Base-by-base conservation (phyloP, 495 filamentous ascomycete species). In the Aspergillus incahuasiensis region DNA sequence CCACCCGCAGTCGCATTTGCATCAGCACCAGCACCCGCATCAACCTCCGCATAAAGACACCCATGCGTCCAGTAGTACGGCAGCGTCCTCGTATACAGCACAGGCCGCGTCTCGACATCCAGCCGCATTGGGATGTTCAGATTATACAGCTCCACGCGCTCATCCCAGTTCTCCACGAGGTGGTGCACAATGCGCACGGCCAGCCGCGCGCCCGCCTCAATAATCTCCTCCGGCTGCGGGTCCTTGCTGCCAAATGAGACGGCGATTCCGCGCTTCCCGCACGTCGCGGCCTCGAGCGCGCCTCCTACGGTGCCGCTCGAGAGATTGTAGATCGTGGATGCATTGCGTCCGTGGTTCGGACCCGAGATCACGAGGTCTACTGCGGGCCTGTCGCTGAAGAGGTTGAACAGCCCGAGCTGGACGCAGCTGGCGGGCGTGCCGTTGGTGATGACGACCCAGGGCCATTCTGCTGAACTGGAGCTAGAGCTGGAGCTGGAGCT, bases 261-360 rank as follows among this genome's bases (percentile, higher is more conserved):
- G 3, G 94, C 94, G 50, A 98, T 87, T 6, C 86, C 81, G 49
- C 81, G 82, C 41, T 82, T 80, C 22, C 79, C 81, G 66, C 90
- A 96, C 0, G 90, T 84, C 3, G 92, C 92, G 0, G 90, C 94
- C 71, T 97, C 94, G 48, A 98, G 77, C 0, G 94, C 94, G 0
- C 91, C 94, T 30, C 94, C 94, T 16, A 98, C 73, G 0, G 94
- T 98, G 6, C 94, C 94, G 16, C 84, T 89, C 34, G 85, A 89
- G 24, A 98, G 75, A 35, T 87, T 88, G 68, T 97, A 97, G 41
- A 96, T 83, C 0, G 94, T 90, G 0, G 92, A 96, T 15, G 89
- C 89, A 70, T 98, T 98, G 48, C 92, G 78, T 20, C 94, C 94
- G 72, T 96, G 96, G 63, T 98, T 98, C 2, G 94, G 94, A 5